These are phyloP conservation scores for Rutstroemia sp. DNA, from an alignment of 2,329 filamentous ascomycete species.

Conservation along the genomic window DNA sequence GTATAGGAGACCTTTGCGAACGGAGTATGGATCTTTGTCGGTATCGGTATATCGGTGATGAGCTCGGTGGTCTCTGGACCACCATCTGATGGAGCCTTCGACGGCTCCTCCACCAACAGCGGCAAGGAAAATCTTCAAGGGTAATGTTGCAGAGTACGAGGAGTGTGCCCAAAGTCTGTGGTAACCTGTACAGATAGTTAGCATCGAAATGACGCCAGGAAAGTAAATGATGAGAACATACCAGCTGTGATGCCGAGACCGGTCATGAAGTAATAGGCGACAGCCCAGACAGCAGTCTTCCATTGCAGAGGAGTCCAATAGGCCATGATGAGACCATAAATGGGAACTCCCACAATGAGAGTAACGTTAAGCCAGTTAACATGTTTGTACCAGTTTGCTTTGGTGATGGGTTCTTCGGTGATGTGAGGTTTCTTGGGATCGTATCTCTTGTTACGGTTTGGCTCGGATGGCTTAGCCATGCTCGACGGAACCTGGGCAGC, in stretches of 20 bases:
- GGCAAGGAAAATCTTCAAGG: constrained; percentile 75
- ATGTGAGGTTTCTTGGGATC: constrained; percentile 73
- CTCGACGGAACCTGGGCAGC: constrained; percentile 18
- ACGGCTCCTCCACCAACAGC: constrained; percentile 76
- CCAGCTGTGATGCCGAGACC: constrained; percentile 73
- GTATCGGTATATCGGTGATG: constrained; percentile 91
- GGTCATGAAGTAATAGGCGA: constrained; percentile 78
- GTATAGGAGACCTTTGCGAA: constrained; percentile 81
- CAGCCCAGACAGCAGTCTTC: constrained; percentile 66
- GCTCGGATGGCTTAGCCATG: constrained; percentile 25
- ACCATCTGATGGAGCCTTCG: constrained; percentile 82
- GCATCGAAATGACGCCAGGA: neutral
- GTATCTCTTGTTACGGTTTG: constrained; percentile 33
- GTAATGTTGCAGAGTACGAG: constrained; percentile 69
- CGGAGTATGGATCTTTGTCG: constrained; percentile 85
- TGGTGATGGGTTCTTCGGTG: constrained; percentile 72
- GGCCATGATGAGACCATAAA: constrained; percentile 64
- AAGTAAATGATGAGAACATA: constrained; percentile 32
- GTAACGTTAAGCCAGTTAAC: constrained; percentile 88
- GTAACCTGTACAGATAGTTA: constrained; percentile 44
- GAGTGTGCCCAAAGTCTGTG: constrained; percentile 83
- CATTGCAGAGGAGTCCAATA: constrained; percentile 70
- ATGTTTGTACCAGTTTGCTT: constrained; percentile 82
- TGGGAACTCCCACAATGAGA: constrained; percentile 71
- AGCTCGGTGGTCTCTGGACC: constrained; percentile 78